Percentiles rank a stretch among this genome's conserved stretches.
Conservation (phyloP, 202 grass and related monocot genomes). For the Miscanthus sacchariflorus region DNA sequence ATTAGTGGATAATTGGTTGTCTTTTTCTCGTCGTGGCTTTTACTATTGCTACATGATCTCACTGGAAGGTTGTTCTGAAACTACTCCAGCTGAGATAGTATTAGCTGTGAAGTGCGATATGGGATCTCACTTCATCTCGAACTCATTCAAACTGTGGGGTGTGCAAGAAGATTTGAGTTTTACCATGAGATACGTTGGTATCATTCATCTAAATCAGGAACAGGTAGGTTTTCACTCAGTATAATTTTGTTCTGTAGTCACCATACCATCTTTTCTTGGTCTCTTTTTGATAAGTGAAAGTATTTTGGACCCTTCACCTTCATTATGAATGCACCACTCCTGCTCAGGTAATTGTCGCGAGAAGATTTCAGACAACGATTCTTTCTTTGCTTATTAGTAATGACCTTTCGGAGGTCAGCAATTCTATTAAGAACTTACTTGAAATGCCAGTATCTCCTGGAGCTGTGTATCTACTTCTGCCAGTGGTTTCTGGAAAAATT, state of each 20-base stretch:
- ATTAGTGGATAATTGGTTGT: constrained; percentile 68
- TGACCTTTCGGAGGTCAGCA: constrained; percentile 40
- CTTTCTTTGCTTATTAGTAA: constrained; percentile 69
- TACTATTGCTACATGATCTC: constrained; percentile 83
- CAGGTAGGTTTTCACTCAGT: constrained; percentile 47
- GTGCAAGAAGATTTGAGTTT: constrained; percentile 35
- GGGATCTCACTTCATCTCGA: constrained; percentile 59
- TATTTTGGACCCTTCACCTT: not conserved
- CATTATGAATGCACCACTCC: not conserved
- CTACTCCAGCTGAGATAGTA: constrained; percentile 53
- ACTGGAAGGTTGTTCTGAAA: constrained; percentile 37
- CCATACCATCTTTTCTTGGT: constrained; percentile 5
- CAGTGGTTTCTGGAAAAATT: constrained; percentile 72
- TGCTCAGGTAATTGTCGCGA: constrained; percentile 63
- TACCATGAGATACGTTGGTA: constrained; percentile 44
- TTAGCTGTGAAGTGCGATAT: constrained; percentile 67
- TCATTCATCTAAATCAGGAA: constrained; percentile 61
- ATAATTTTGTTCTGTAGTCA: constrained; percentile 9
- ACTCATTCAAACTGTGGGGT: constrained; percentile 59
- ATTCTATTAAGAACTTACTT: constrained; percentile 35
- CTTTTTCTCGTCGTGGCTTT: constrained; percentile 64
- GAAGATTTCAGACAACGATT: constrained; percentile 64
- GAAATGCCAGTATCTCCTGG: constrained; percentile 52
- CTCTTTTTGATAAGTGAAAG: not conserved
- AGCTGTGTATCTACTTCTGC: constrained; percentile 78